A percentile compares a stretch with the other conserved stretches of the same genome.
Conservation (phyloP, 1,284 basidiomycete genomes). For the Ceratobasidium sp. region DNA sequence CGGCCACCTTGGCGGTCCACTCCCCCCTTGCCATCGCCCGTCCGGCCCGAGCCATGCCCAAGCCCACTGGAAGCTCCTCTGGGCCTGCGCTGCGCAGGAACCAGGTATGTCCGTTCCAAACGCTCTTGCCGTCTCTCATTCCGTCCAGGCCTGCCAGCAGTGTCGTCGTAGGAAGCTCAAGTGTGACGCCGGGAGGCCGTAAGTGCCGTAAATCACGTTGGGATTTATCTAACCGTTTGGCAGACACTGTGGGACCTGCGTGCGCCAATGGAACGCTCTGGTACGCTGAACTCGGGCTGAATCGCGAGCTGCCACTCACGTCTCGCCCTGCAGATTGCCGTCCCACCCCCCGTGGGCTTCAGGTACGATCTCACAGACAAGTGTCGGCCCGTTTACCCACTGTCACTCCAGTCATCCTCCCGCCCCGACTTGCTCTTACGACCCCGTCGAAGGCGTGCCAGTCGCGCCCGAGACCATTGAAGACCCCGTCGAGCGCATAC, state of each 20-base stretch:
- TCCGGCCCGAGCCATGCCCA: conserved; percentile 68
- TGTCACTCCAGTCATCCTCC: conserved; percentile 72
- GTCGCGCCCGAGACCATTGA: conserved; percentile 71
- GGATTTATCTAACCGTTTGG: conserved; percentile 39
- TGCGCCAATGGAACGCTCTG: conserved; percentile 65
- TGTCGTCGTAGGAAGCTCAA: conserved; percentile 85
- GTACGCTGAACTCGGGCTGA: conserved; percentile 1
- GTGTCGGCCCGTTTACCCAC: background rate
- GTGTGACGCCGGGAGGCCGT: conserved; percentile 53
- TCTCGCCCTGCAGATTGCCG: conserved; percentile 44
- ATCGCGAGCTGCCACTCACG: background rate
- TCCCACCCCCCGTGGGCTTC: conserved; percentile 49
- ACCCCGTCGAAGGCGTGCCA: conserved; percentile 82
- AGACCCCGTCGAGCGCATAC: conserved; percentile 79
- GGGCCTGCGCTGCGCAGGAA: conserved; percentile 77
- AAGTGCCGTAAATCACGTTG: conserved; percentile 45
- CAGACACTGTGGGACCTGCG: conserved; percentile 78
- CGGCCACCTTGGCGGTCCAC: conserved; percentile 1
- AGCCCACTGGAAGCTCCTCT: conserved; percentile 63
- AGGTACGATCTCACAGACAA: conserved; percentile 78
- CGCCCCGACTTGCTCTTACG: conserved; percentile 83
- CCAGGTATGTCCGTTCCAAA: conserved; percentile 61
- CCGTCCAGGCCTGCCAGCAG: conserved; percentile 76
- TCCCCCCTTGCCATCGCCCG: conserved; percentile 15
- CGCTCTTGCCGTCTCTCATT: background rate